Conservation (phyloP, 2,329 filamentous ascomycete species). For the Tolypocladium amazonense region DNA sequence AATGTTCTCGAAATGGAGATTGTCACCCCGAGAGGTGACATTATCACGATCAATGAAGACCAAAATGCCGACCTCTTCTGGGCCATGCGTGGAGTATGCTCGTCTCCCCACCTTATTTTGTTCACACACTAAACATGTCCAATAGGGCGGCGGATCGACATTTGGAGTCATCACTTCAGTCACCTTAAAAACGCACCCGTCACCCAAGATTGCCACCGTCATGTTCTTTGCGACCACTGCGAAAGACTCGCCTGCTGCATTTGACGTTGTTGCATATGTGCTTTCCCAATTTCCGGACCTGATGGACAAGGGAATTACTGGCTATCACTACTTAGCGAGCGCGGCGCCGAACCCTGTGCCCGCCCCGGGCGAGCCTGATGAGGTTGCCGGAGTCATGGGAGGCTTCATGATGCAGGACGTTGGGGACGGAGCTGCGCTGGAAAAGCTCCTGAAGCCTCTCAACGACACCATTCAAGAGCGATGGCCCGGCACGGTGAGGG, state of each 20-base stretch:
- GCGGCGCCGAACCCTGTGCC: slow-evolving; percentile 23
- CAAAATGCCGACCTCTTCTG: slow-evolving; percentile 50
- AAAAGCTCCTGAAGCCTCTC: slow-evolving; percentile 20
- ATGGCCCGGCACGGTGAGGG: slow-evolving; percentile 18
- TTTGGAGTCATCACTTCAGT: slow-evolving; percentile 50
- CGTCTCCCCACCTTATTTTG: not conserved
- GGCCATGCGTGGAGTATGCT: slow-evolving; percentile 47
- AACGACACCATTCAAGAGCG: slow-evolving; percentile 25
- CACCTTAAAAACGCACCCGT: slow-evolving; percentile 41
- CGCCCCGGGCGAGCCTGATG: slow-evolving; percentile 18
- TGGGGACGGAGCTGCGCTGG: slow-evolving; percentile 13
- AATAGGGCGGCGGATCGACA: slow-evolving; percentile 45
- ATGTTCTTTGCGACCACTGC: slow-evolving; percentile 11
- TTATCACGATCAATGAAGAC: slow-evolving; percentile 39
- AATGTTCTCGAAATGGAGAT: slow-evolving; percentile 49
- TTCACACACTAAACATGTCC: not conserved
- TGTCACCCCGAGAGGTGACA: slow-evolving; percentile 39
- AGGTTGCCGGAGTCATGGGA: slow-evolving; percentile 24
- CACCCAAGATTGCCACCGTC: slow-evolving; percentile 19
- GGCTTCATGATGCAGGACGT: slow-evolving; percentile 25
- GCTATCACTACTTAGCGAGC: slow-evolving; percentile 30
- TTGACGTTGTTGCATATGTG: slow-evolving; percentile 35
- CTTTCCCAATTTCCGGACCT: slow-evolving; percentile 34
- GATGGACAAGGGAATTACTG: slow-evolving; percentile 38
- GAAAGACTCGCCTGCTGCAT: slow-evolving; percentile 26